Base-by-base conservation (phyloP, 1,284 basidiomycete species). In the Rhodotorula sp. region DNA sequence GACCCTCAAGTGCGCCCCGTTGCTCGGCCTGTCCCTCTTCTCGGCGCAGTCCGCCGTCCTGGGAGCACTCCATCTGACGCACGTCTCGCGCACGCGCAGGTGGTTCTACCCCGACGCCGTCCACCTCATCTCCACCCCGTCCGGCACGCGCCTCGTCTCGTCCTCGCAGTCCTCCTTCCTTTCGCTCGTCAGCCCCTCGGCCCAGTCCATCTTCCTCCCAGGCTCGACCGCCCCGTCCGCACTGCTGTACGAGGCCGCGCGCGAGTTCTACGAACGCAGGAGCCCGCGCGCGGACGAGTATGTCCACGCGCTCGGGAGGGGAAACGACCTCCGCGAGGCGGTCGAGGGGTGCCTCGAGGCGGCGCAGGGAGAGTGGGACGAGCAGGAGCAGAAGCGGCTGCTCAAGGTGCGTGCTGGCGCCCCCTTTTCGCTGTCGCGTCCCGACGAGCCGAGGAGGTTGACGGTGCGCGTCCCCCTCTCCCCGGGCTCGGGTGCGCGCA, bases 341-440 rank as follows among this genome's bases (percentile, higher is more conserved):
- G 94, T 98, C 12, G 91, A 97, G 79, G 90, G 91, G 56, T 95
- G 94, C 77, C 89, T 98, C 39, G 92, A 95, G 72, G 96, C 96
- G 39, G 96, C 97, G 1, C 92, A 91, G 2, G 86, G 89, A 66
- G 95, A 97, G 82, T 94, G 92, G 88, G 92, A 96, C 67, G 88
- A 90, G 0, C 84, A 87, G 68, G 96, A 92, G 92, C 96, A 99
- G 81, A 88, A 90, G 68, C 86, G 87, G 61, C 84, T 99, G 51
- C 85, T 99, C 29, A 92, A 88, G 80, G 92, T 92, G 73, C 79
- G 88, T 83, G 64, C 17, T n/a, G n/a, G n/a, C n/a, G n/a, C n/a
- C n/a, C n/a, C n/a, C n/a, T n/a, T n/a, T 48, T 39, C 2, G 44
- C 3, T 12, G 44, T 44, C 44, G 44, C n/a, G n/a, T n/a, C n/a